Base-by-base conservation (phyloP, 73 alveolate species). In the Uronychia setigera region DNA sequence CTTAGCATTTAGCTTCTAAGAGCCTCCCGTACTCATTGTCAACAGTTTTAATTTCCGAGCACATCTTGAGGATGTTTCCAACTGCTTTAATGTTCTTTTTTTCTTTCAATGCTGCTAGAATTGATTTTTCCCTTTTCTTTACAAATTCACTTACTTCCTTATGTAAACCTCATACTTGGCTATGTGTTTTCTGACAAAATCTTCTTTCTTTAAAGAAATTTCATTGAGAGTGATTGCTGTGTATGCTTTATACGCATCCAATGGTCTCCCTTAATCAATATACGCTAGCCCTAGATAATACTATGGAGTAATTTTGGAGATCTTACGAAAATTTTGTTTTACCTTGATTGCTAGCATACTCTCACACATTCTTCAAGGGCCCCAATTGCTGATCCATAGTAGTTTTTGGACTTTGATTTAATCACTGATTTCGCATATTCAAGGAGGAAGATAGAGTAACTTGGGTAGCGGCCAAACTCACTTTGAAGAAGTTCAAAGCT, bases 321-420 rank as follows among this genome's bases (percentile, higher is more conserved):
- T 5, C 5, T 46, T 46, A 46, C 67, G 19, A 46, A 46, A 46
- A 81, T 81, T 13, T 81, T 31, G 9, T 77, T 0, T 28, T 32
- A 25, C 33, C 88, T 58, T 29, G n/a, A 35, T 0, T 33, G 78
- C 1, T 33, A 1, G 28, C 89, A 74, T 59, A 34, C 78, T 35
- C 83, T 83, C 58, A 27, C 9, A 27, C 89, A 83, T 74, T 83
- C 89, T 32, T 83, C 77, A 29, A 83, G 60, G 35, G 89, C 89
- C 14, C 89, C 89, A n/a, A 83, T 74, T 0, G 80, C 89, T 13
- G 84, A 32, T 26, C 89, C 89, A 75, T 1, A 75, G 78, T 74
- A 83, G 1, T 60, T 60, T 25, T 32, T 34, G n/a, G 29, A 13
- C 60, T 74, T 26, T 1, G 79, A 26, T 60, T 46, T 33, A 0